phyloP scores from a whole-genome alignment of 2,329 filamentous ascomycete species.

The Colletotrichum melonis region DNA sequence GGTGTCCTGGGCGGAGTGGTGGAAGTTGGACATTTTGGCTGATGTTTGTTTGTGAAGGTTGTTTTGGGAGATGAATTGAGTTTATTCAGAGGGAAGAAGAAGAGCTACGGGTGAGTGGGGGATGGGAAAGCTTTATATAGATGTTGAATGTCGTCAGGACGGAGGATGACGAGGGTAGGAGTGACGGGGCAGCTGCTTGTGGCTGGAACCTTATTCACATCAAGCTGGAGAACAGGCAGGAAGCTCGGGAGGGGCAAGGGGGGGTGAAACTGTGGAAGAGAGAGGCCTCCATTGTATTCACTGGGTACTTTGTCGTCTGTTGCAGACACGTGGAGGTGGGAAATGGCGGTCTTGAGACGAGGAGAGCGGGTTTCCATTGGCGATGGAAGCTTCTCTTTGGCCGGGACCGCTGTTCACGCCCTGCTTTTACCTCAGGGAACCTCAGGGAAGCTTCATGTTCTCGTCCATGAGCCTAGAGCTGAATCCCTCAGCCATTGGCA shows the following conservation, averaged over 20 bases:
- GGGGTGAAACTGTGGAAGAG: neutral
- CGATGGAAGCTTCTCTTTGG: neutral
- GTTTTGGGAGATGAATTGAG: neutral
- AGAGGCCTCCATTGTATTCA: conserved; percentile 32
- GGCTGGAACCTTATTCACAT: neutral
- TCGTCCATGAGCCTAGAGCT: no score
- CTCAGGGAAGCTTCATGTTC: neutral
- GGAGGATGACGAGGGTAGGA: neutral
- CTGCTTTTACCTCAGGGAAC: neutral
- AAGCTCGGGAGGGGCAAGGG: neutral
- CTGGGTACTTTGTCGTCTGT: neutral
- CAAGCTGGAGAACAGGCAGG: neutral
- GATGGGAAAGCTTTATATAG: neutral
- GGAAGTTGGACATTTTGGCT: conserved; percentile 58
- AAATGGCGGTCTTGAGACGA: conserved; percentile 26
- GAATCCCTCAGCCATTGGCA: neutral
- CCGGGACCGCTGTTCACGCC: neutral
- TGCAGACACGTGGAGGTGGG: conserved; percentile 29
- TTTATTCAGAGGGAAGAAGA: neutral
- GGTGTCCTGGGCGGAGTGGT: conserved; percentile 57
- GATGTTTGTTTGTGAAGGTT: neutral
- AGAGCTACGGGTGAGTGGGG: neutral
- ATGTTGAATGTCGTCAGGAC: neutral
- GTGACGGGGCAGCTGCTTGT: neutral
- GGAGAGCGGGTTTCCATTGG: neutral